Base-by-base conservation (phyloP, 352 stramenopile species). In the Phytophthora litchii region DNA sequence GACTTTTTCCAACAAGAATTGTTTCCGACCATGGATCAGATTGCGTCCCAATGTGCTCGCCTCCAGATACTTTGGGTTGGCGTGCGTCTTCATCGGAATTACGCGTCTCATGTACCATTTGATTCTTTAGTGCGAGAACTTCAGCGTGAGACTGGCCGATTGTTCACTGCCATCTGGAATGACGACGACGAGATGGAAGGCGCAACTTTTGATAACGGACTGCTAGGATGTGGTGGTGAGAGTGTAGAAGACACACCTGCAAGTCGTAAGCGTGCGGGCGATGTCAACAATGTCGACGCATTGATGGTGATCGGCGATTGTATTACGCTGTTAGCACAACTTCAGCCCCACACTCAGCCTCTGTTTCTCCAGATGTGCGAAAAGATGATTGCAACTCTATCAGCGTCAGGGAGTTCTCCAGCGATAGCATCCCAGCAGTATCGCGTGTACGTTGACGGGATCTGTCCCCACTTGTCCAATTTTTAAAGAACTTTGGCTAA, bases 1-100 rank as follows among this genome's bases (percentile, higher is more conserved):
- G 60, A 74, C 7, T 90, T 90, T 59, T 88, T 88, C 25, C 67
- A 80, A 49, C 52, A 75, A 19, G 83, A 90, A 14, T 16, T 90
- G 9, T 76, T 80, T 43, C 65, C 67, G 38, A 66, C 62, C 4
- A 79, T 73, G 69, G 49, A 55, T 12, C 72, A 80, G 36, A 83
- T 92, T 53, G 46, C 64, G 12, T 86, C 74, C 0, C 68, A 72
- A 41, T 53, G 64, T 29, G 64, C 82, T 25, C 74, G 83, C 1
- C 53, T 89, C 6, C 83, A 90, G 60, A 72, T 90, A 11, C 49
- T 92, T 29, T 80, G 66, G 59, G 60, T 92, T 40, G 78, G 67
- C 8, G 64, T 90, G 29, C 74, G 77, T 23, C 64, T 90, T 19
- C 48, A 73, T 16, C 42, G 54, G 0, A 53, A 37, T 37, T 72